Base-by-base conservation (phyloP, 2,329 filamentous ascomycete species). In the Neonectria faginata region DNA sequence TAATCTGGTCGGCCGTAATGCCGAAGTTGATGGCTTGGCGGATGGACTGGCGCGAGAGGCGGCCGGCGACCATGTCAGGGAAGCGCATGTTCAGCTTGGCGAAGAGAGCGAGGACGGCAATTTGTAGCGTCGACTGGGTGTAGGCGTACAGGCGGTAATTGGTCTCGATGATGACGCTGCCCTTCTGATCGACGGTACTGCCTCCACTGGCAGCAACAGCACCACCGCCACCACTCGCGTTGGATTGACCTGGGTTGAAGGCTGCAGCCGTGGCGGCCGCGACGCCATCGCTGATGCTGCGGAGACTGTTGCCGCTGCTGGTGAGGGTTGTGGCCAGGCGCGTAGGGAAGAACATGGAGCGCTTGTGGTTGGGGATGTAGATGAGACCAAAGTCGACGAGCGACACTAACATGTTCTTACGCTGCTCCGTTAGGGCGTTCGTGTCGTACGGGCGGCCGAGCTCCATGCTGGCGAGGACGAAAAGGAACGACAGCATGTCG, bases 61-160 rank as follows among this genome's bases (percentile, higher is more conserved):
- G 94, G 45, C 95, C 96, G 0, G 94, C 93, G 14, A 98, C 92
- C 80, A 99, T 92, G 81, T 97, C 97, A 1, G 93, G 92, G 81
- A 97, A 98, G 67, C 96, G 93, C 79, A 94, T 94, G 72, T 91
- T 91, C 59, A 99, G 89, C 64, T 91, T 91, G 55, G 91, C 88
- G 82, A 99, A 99, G 68, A 99, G 91, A 42, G 91, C 90, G 50
- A 99, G 89, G 65, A 99, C 93, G 58, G 94, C 93, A 69, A 98
- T 99, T 79, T 97, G 95, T 1, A 99, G 88, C 0, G 94, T 93
- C 0, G 94, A 97, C 36, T 92, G 91, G 7, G 97, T 98, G 82
- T 99, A 99, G 33, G 96, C 96, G 82, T 99, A 99, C 71, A 99
- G 83, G 27, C 96, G 92, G 82, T 97, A 98, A 81, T 99, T 99